Evolutionary conservation across 257 asterid species (phyloP), one percentile per base, ranked within the genome.

Genomic region (Capsicum baccatum): DNA sequence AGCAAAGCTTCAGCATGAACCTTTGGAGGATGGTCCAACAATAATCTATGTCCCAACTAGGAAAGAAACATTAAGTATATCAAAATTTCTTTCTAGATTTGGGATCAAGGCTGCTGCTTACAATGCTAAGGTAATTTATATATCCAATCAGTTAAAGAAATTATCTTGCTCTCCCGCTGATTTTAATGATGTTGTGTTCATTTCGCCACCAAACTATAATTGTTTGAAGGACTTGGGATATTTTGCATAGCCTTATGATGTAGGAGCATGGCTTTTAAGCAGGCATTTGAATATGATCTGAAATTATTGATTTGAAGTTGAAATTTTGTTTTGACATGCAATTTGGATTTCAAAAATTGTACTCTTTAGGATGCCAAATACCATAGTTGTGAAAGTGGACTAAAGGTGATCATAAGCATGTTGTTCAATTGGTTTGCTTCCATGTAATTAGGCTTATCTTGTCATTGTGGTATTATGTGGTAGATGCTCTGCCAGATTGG

Each of bases 31-130:
- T 83, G 98, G 98, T 73, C 89, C 92, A 82, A 92, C 97, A 57
- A 91, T 94, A 67, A 89, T 94, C 83, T 92, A 92, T 87, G 92
- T 89, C 50, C 98, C 94, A 64, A 94, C 94, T 48, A 91, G 98
- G 89, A 92, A 92, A 87, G 92, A 94, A 91, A 94, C 97, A 71
- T 57, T 91, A 88, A 83, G 89, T 82, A 71, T 94, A 85, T 83
- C 98, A n/a, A 90, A 91, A 85, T 92, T 91, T 91, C 92, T 94
- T 54, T 84, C 85, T 83, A 85, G 83, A 67, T 87, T 48, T 86
- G 98, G 97, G 66, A 91, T 94, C 56, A 92, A 87, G 85, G 93
- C 97, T 85, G 98, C 97, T 79, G 95, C 97, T 84, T 94, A 94
- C 89, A 91, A 94, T 89, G 97, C 94, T 63, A 91, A 91, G 98